A percentile compares a stretch with the other conserved stretches of the same genome.
Conservation (phyloP, 352 stramenopile species). For the Globisporangium viniferum region DNA sequence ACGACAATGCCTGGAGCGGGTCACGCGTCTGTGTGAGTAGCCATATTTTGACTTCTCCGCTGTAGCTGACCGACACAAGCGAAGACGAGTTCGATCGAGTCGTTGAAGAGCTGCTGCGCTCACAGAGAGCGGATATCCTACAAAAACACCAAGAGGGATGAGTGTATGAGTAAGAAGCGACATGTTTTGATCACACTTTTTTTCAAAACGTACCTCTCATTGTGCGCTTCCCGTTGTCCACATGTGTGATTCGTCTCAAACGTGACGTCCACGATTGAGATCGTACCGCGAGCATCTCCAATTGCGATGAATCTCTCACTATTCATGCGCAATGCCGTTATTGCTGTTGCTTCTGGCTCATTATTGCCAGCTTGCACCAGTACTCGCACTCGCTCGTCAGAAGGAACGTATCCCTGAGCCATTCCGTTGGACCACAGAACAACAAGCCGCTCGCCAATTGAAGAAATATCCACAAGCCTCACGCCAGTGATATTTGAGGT, state of each 20-base stretch:
- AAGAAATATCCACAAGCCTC: conserved; percentile 11
- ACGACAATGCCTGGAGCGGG: neutral
- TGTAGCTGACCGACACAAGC: conserved; percentile 31
- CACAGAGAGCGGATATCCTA: conserved; percentile 13
- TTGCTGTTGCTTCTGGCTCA: conserved; percentile 3
- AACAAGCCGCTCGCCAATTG: conserved; percentile 12
- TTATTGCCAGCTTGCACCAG: conserved; percentile 21
- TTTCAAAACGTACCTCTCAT: conserved; percentile 9
- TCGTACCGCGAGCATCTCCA: conserved; percentile 6
- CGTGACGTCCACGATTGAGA: conserved; percentile 10
- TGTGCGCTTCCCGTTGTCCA: conserved; percentile 9
- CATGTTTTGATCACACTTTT: neutral
- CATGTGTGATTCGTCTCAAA: conserved; percentile 2
- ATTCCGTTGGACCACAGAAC: conserved; percentile 32
- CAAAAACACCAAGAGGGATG: conserved; percentile 1
- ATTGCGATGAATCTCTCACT: conserved; percentile 8
- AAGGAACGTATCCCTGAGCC: conserved; percentile 27
- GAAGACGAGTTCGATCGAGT: neutral
- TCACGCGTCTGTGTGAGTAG: conserved; percentile 13
- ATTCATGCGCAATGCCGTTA: conserved; percentile 1
- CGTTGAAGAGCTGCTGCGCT: neutral
- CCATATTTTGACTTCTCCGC: conserved; percentile 53
- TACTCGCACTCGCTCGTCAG: conserved; percentile 26
- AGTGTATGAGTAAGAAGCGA: neutral
- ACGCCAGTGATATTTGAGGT: neutral